Evolutionary conservation across 257 asterid species (phyloP).

Genomic region (Solanum virginianum): DNA sequence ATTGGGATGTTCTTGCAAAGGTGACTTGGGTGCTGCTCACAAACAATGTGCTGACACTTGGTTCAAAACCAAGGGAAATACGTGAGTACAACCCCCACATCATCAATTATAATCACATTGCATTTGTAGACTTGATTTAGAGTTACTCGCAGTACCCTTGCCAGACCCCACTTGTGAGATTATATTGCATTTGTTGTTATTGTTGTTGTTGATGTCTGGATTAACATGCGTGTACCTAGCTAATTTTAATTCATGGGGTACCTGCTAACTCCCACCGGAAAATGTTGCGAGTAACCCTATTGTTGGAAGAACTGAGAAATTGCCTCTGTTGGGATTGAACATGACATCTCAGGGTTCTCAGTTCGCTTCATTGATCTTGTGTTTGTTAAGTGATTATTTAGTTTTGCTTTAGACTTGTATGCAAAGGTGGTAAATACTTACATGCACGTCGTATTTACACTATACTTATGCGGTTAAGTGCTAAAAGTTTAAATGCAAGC

Average conservation of each 20-base stretch:
- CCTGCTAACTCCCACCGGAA: background rate
- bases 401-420: background rate
- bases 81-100: constrained; percentile 13
- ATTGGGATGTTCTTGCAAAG: constrained; percentile 42
- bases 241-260: background rate
- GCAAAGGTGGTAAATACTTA: background rate
- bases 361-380: background rate
- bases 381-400: background rate
- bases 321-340: background rate
- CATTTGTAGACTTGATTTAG: background rate
- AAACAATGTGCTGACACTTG: constrained; percentile 47
- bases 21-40: constrained; percentile 42
- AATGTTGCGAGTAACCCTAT: background rate
- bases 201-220: background rate
- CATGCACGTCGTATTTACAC: background rate
- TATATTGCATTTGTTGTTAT: background rate
- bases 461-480: background rate
- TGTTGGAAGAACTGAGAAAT: background rate
- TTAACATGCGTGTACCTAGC: background rate
- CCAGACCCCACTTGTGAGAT: background rate
- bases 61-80: constrained; percentile 42
- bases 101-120: background rate
- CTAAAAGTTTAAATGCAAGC: background rate
- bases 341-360: background rate
- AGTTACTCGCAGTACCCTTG: background rate